Conservation (phyloP, 192 early-diverging fungal species). For the Pilaira anomala region DNA sequence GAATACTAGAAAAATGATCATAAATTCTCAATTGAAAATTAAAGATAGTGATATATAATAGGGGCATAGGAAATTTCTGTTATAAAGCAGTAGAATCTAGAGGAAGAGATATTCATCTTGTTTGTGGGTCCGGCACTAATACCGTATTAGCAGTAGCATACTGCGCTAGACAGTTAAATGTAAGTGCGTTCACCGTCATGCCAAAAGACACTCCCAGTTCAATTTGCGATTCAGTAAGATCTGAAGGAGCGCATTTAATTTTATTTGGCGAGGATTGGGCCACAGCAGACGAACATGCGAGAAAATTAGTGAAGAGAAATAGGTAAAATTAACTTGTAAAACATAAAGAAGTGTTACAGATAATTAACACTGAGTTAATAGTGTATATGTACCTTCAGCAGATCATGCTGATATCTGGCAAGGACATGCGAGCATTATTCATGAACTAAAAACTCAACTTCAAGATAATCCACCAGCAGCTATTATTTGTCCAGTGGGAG, state of each 20-base stretch:
- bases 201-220: constrained; percentile 45
- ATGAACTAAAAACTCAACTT: constrained; percentile 64
- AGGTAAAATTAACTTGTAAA: constrained; percentile 35
- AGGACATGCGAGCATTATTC: constrained; percentile 58
- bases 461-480: constrained; percentile 55
- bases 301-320: constrained; percentile 43
- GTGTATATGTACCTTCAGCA: constrained; percentile 53
- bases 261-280: constrained; percentile 48
- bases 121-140: constrained; percentile 62
- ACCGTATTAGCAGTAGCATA: constrained; percentile 66
- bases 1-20: neutral
- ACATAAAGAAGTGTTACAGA: neutral
- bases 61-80: constrained; percentile 64
- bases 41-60: constrained; percentile 18
- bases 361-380: neutral
- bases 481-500: constrained; percentile 64
- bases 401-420: constrained; percentile 58
- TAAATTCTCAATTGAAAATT: no score
- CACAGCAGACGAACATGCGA: constrained; percentile 42
- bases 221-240: constrained; percentile 54
- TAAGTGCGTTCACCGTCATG: constrained; percentile 55
- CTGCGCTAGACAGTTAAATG: constrained; percentile 57
- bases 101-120: constrained; percentile 44
- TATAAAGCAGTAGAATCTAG: constrained; percentile 47
- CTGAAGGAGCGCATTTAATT: constrained; percentile 57